Conservation (phyloP, 331 rosid species). For the Phaseolus coccineus region DNA sequence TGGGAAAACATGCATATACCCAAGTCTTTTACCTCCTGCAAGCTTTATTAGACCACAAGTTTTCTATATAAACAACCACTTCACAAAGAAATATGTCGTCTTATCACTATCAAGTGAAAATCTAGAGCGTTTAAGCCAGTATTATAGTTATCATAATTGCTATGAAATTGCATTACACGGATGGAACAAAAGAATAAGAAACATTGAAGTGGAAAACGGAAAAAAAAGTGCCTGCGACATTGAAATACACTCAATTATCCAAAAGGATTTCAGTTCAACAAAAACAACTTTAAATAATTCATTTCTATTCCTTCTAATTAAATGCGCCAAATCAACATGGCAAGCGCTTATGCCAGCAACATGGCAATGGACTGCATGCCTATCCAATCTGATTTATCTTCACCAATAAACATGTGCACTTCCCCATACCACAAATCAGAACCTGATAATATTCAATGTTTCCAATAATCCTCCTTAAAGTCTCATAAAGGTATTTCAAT, state of each 20-base stretch:
- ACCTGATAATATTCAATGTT: not conserved
- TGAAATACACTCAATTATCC: not conserved
- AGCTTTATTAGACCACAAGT: not conserved
- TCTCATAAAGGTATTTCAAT: constrained; percentile 12
- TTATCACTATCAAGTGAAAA: not conserved
- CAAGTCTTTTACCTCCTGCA: not conserved
- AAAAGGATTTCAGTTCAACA: constrained; percentile 25
- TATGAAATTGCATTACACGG: constrained; percentile 25
- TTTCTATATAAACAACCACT: not conserved
- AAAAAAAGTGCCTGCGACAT: constrained; percentile 10
- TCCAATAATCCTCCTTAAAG: not conserved
- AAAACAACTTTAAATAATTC: constrained; percentile 1
- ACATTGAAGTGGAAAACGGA: constrained; percentile 3
- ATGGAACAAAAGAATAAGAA: not conserved
- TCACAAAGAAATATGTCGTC: constrained; percentile 8
- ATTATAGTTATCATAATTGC: not conserved
- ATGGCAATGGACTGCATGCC: not conserved
- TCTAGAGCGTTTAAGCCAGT: constrained; percentile 18
- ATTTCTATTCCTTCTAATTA: not conserved
- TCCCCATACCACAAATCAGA: constrained; percentile 1
- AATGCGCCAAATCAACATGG: not conserved
- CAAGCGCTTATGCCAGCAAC: not conserved
- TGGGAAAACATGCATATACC: constrained; percentile 5
- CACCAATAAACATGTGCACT: constrained; percentile 2
- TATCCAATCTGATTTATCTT: constrained; percentile 17